Evolutionary conservation across 176 grass and related monocot species (phyloP).

Genomic region (sorghum (Sorghum bicolor)): DNA sequence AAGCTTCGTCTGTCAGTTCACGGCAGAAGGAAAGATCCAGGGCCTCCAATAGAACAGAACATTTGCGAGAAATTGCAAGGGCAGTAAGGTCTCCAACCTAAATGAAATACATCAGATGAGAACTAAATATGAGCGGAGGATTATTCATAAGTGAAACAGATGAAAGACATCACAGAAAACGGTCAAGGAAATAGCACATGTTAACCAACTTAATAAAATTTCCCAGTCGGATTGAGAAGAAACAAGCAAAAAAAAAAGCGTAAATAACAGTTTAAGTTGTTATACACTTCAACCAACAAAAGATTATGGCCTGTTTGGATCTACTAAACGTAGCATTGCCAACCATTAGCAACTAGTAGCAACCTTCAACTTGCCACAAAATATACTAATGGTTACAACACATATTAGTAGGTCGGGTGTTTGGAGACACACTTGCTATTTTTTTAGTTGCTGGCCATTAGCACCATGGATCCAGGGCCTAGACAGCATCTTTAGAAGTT

Average conservation of each 20-base stretch:
- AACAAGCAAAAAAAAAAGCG: background rate
- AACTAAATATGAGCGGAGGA: background rate
- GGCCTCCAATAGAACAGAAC: slow-evolving; percentile 47
- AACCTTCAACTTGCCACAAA: background rate
- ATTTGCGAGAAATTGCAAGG: slow-evolving; percentile 61
- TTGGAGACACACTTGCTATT: background rate
- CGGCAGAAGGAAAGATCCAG: slow-evolving; percentile 97
- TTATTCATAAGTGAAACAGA: slow-evolving; percentile 2
- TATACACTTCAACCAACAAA: background rate
- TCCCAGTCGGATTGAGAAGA: background rate
- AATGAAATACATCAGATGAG: slow-evolving; percentile 22
- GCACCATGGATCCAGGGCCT: no score
- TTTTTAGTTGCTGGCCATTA: background rate
- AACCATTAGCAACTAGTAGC: background rate
- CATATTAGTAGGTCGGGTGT: background rate
- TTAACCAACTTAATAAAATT: background rate
- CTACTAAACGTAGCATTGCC: background rate
- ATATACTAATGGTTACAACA: background rate
- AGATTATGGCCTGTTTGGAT: background rate
- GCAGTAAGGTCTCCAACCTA: slow-evolving; percentile 84
- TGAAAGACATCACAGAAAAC: background rate
- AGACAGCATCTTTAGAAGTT: background rate
- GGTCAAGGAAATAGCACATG: background rate
- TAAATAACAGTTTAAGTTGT: background rate
- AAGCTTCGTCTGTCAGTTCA: slow-evolving; percentile 70